These are phyloP conservation scores for Phlyctochytrium arcticum DNA, from an alignment of 192 early-diverging fungal genomes.

Conservation along the genomic window DNA sequence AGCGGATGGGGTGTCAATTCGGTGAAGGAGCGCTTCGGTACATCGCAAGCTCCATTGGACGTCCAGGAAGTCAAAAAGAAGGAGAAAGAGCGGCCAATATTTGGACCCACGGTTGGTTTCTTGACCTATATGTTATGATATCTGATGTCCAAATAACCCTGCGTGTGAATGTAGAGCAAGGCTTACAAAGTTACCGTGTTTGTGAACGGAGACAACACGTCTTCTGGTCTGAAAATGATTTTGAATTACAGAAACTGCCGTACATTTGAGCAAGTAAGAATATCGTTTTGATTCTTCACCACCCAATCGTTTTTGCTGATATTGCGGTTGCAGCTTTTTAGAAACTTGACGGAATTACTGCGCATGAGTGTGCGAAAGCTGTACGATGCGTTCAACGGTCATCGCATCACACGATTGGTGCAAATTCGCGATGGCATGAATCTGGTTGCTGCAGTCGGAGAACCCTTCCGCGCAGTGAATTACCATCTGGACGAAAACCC, in stretches of 20 bases:
- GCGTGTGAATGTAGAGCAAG: constrained; percentile 32
- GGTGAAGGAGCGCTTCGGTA: constrained; percentile 13
- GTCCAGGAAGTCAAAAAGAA: background rate
- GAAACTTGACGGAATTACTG: constrained; percentile 18
- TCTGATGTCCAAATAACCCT: background rate
- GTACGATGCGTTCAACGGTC: constrained; percentile 44
- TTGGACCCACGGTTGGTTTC: constrained; percentile 33
- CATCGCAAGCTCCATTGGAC: background rate
- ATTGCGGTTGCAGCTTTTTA: constrained; percentile 9
- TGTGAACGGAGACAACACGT: constrained; percentile 41
- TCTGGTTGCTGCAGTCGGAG: constrained; percentile 34
- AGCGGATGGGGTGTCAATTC: background rate
- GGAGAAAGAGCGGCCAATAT: constrained; percentile 34
- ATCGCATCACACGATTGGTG: constrained; percentile 31
- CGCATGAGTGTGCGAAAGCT: constrained; percentile 37
- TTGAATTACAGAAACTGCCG: constrained; percentile 54
- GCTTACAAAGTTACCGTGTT: constrained; percentile 47
- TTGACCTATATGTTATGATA: background rate
- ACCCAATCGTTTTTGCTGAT: background rate
- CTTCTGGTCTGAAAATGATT: constrained; percentile 31
- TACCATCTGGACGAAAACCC: constrained; percentile 24
- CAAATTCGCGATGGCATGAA: constrained; percentile 43
- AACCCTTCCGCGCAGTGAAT: constrained; percentile 26
- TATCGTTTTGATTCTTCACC: background rate
- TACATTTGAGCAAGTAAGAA: constrained; percentile 42